Evolutionary conservation across 192 early-diverging fungal species (phyloP), one percentile per base, ranked within the genome.

Genomic region (Backusella psychrophila): DNA sequence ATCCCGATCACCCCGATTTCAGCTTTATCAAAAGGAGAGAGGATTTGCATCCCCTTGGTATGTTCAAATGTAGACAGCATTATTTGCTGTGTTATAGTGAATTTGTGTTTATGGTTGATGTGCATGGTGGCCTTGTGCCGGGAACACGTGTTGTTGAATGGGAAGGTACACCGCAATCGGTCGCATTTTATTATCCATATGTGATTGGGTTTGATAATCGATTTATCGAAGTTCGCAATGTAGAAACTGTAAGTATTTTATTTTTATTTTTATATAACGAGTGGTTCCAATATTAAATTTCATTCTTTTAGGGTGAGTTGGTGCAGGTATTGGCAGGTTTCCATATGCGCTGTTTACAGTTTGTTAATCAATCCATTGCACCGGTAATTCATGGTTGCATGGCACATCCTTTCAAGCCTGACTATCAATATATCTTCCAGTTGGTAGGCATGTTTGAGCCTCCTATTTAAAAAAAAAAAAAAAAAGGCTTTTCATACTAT

Each of bases 21-120:
- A 87, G 88, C 53, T 96, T 96, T 87, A 93, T 96, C 12, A 82
- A 87, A 41, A 91, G 93, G 79, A 87, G 89, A 75, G 94, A 96
- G 67, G 88, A 87, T 44, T 75, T 94, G 9, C 89, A 90, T 68
- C 94, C 96, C 14, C 89, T 96, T 59, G 89, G 91, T 7, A 87
- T 98, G 63, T 97, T 95, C 82, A 86, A 92, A 15, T 85, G 95
- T 53, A 84, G 84, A 8, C 86, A 92, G 41, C 82, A 91, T 76
- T 96, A 95, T 80, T 77, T 98, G 44, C 85, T 98, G 26, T 97
- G 96, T 84, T 98, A 98, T 81, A 91, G 95, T 86, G 89, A 90
- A 56, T 91, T 93, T 87, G 94, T 87, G 1, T 95, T 96, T 74
- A 94, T 87, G 73, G 90, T 96, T 33, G 90, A 96, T 80, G 84